Evolutionary conservation across 371 early-diverging fungal genomes (phyloP).

Genomic region (Haplosporangium sp.): DNA sequence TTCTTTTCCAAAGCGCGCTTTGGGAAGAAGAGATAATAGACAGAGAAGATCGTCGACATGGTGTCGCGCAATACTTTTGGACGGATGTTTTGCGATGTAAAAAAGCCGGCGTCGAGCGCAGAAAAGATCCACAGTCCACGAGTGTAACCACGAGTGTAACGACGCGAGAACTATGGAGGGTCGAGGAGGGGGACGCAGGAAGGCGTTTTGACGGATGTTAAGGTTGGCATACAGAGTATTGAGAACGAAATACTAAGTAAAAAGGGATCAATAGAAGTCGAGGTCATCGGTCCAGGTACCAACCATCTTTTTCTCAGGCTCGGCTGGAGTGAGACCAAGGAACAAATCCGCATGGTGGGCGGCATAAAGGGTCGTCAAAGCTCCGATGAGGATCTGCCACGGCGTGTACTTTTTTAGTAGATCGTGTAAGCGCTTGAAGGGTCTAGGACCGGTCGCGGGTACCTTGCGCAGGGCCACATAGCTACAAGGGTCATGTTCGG

Average conservation of each 20-base stretch:
- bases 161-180: constrained; percentile 43
- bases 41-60: constrained; percentile 79
- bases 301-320: constrained; percentile 52
- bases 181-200: too few relatives aligned
- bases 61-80: constrained; percentile 82
- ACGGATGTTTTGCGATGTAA: constrained; percentile 87
- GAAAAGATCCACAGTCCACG: constrained; percentile 93
- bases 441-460: constrained; percentile 28
- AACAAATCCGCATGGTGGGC: constrained; percentile 64
- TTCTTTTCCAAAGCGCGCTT: constrained; percentile 89
- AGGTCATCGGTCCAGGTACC: constrained; percentile 58
- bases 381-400: constrained; percentile 83
- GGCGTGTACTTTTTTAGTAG: constrained; percentile 68
- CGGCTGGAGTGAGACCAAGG: constrained; percentile 45
- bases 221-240: too few relatives aligned
- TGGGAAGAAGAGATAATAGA: constrained; percentile 88
- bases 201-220: neutral
- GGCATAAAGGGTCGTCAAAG: constrained; percentile 72
- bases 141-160: constrained; percentile 93
- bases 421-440: constrained; percentile 32
- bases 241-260: neutral
- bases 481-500: constrained; percentile 7
- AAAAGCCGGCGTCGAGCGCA: constrained; percentile 95
- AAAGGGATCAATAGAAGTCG: neutral
- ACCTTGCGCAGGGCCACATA: constrained; percentile 44